These are phyloP conservation scores for Colletotrichum tofieldiae DNA, from an alignment of 2,329 filamentous ascomycete genomes.

Conservation along the genomic window DNA sequence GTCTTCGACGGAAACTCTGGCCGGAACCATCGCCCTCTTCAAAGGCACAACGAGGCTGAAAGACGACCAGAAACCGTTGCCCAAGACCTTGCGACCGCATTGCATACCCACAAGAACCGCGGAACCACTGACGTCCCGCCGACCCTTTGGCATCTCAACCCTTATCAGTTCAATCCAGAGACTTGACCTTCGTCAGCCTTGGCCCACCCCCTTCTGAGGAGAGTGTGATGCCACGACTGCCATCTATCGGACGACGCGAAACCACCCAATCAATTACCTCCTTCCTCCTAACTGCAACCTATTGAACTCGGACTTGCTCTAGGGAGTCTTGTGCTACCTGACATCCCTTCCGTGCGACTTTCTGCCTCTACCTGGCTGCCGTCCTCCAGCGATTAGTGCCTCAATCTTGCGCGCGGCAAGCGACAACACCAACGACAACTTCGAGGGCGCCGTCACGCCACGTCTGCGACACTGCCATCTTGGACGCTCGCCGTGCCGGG, in stretches of 20 bases:
- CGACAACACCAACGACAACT: conserved; percentile 20
- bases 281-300: conserved; percentile 3
- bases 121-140: conserved; percentile 12
- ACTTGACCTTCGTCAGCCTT: conserved; percentile 34
- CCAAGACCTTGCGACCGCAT: conserved; percentile 7
- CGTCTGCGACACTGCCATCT: conserved; percentile 10
- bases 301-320: conserved; percentile 4
- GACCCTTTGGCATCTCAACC: conserved; percentile 7
- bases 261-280: conserved; percentile 30
- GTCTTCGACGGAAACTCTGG: conserved; percentile 34
- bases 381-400: conserved; percentile 18
- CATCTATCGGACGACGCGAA: conserved; percentile 36
- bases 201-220: conserved; percentile 37
- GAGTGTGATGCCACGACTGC: conserved; percentile 27
- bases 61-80: conserved; percentile 8
- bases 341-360: conserved; percentile 8
- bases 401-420: conserved; percentile 7
- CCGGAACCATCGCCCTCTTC: conserved; percentile 26
- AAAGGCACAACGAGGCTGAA: conserved; percentile 25
- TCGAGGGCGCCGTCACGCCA: not conserved
- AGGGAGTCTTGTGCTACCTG: conserved; percentile 29
- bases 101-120: conserved; percentile 11
- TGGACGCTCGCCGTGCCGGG: conserved; percentile 26
- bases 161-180: conserved; percentile 35
- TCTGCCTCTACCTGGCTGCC: conserved; percentile 9